These are phyloP conservation scores for Claviceps cyperi DNA, from an alignment of 2,329 filamentous ascomycete species.

Conservation along the genomic window DNA sequence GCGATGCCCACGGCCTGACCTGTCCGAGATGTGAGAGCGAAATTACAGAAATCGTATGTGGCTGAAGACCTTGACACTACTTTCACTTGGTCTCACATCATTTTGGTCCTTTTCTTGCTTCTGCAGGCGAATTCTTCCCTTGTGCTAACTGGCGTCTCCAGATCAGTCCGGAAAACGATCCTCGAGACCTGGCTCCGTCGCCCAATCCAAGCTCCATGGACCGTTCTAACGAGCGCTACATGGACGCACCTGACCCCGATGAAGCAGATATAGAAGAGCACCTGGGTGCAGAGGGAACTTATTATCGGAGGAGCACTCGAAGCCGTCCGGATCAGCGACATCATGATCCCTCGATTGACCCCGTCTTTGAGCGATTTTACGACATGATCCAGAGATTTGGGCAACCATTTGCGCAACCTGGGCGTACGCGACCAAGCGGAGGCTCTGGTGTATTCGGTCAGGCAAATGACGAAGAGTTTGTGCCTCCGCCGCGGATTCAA, in stretches of 20 bases:
- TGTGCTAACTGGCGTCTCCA: constrained; percentile 16
- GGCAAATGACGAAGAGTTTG: not conserved
- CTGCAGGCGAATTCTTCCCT: too few species aligned
- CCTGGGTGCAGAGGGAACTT: constrained; percentile 27
- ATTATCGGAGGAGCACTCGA: constrained; percentile 23
- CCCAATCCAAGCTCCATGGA: constrained; percentile 18
- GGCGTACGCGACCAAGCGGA: not conserved
- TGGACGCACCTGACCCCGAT: constrained; percentile 40
- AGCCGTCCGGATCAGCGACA: constrained; percentile 13
- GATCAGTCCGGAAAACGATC: constrained; percentile 46
- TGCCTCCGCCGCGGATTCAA: constrained; percentile 16
- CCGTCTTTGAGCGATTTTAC: constrained; percentile 27
- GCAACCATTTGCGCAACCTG: constrained; percentile 13
- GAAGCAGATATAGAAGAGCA: constrained; percentile 44
- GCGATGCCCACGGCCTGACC: constrained; percentile 48
- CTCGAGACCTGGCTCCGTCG: constrained; percentile 28
- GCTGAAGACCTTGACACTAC: not conserved
- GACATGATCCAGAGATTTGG: constrained; percentile 29
- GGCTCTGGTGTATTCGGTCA: not conserved
- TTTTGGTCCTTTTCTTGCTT: too few species aligned
- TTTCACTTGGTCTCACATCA: too few species aligned
- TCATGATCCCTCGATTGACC: constrained; percentile 20
- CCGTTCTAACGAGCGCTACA: constrained; percentile 13
- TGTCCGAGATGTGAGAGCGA: constrained; percentile 72
- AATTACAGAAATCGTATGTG: constrained; percentile 71